A percentile compares a stretch with the other conserved stretches of the same genome.
Conservation (phyloP, 225 moss, liverwort and hornwort species). For the Polytrichum commune region DNA sequence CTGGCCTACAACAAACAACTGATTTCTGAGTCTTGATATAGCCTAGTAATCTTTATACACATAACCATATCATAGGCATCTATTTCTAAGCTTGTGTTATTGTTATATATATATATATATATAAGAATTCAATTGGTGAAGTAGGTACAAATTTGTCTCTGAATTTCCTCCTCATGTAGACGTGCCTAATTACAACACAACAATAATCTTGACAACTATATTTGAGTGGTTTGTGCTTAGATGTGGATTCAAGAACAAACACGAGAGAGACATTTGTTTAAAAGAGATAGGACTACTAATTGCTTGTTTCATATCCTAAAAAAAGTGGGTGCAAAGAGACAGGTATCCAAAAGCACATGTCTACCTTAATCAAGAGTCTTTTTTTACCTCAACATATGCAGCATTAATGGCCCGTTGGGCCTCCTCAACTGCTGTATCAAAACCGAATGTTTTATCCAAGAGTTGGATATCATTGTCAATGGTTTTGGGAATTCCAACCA, state of each 20-base stretch:
- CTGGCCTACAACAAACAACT: slow-evolving; percentile 58
- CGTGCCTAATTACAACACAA: too few relatives aligned
- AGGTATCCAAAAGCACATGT: too few relatives aligned
- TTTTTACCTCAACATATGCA: slow-evolving; percentile 81
- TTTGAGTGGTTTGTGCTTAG: too few relatives aligned
- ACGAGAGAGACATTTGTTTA: too few relatives aligned
- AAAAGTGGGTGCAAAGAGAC: too few relatives aligned
- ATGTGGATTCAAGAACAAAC: too few relatives aligned
- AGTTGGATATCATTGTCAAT: slow-evolving; percentile 91
- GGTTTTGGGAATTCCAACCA: slow-evolving; percentile 89
- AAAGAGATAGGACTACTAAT: too few relatives aligned
- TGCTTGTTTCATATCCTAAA: too few relatives aligned
- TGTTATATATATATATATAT: too few relatives aligned
- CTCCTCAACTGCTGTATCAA: slow-evolving; percentile 95
- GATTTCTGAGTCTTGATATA: neutral
- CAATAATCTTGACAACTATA: too few relatives aligned
- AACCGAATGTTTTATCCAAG: slow-evolving; percentile 93
- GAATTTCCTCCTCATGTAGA: too few relatives aligned
- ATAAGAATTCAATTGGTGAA: too few relatives aligned
- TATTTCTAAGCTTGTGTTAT: neutral
- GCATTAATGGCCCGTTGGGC: slow-evolving; percentile 95
- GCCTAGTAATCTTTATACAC: neutral
- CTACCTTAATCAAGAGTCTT: neutral
- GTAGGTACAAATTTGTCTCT: neutral
- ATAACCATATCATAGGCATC: neutral